Percentiles rank a stretch among this genome's conserved stretches.
Evolutionary conservation across 352 stramenopile species (phyloP).

Genomic region (Globisporangium irregulare): DNA sequence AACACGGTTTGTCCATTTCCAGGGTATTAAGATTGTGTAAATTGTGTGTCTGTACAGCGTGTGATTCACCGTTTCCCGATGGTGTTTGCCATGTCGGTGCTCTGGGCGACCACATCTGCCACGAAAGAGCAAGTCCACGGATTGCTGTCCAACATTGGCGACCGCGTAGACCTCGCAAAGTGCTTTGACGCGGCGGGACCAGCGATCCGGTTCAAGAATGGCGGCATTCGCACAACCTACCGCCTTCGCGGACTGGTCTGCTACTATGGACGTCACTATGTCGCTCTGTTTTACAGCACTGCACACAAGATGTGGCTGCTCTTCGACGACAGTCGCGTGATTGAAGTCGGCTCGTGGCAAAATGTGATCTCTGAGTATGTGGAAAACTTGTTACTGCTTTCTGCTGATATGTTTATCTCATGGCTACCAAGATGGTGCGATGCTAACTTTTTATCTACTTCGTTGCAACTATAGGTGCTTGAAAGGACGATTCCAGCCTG

Average conservation of each 20-base stretch:
- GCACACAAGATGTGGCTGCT: conserved; percentile 86
- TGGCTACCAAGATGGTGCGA: too few relatives aligned
- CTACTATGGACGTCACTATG: conserved; percentile 84
- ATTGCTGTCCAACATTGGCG: conserved; percentile 58
- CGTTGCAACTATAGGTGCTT: conserved; percentile 33
- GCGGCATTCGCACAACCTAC: conserved; percentile 72
- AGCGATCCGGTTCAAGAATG: conserved; percentile 67
- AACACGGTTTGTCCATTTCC: too few relatives aligned
- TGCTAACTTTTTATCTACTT: neutral
- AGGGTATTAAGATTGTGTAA: neutral
- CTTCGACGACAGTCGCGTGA: conserved; percentile 79
- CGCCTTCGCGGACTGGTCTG: conserved; percentile 79
- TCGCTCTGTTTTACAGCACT: conserved; percentile 82
- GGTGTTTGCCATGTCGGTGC: conserved; percentile 82
- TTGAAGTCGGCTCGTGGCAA: conserved; percentile 72
- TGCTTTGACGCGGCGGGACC: conserved; percentile 69
- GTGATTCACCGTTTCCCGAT: conserved; percentile 84
- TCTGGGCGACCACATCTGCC: conserved; percentile 72
- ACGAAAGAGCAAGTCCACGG: conserved; percentile 75
- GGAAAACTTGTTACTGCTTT: neutral
- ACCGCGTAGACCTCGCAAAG: conserved; percentile 70
- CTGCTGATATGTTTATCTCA: neutral
- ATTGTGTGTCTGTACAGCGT: conserved; percentile 21
- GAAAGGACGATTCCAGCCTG: conserved; percentile 79
- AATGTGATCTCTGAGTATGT: conserved; percentile 62